phyloP scores from a whole-genome alignment of 768 basidiomycete species.

The Plicaturopsis crispa region DNA sequence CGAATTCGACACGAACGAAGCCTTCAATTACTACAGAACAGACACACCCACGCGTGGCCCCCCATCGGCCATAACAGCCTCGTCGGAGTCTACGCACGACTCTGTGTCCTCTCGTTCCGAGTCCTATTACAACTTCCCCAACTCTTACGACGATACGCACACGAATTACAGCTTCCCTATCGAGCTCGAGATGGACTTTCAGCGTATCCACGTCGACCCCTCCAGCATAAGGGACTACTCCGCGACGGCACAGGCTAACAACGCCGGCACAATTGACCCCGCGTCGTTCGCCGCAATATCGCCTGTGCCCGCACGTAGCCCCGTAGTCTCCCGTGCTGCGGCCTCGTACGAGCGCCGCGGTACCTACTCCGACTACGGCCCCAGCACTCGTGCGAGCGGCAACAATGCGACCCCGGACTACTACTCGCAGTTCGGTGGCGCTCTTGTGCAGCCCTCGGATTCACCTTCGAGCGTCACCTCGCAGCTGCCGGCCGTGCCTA shows the following conservation, averaged over 20 bases:
- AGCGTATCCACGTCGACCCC: conserved; percentile 47
- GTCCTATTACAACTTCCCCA: conserved; percentile 59
- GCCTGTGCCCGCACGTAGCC: conserved; percentile 49
- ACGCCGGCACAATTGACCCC: conserved; percentile 44
- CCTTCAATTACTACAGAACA: conserved; percentile 56
- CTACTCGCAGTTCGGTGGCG: conserved; percentile 25
- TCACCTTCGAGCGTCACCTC: conserved; percentile 50
- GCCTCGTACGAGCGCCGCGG: conserved; percentile 34
- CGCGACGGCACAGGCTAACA: conserved; percentile 20
- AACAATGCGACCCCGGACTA: conserved; percentile 44
- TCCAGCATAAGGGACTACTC: conserved; percentile 15
- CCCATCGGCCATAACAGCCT: conserved; percentile 72
- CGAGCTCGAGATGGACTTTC: conserved; percentile 71
- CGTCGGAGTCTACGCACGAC: conserved; percentile 71
- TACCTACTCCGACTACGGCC: conserved; percentile 64
- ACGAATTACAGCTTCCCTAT: conserved; percentile 52
- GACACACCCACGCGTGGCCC: conserved; percentile 62
- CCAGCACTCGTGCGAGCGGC: conserved; percentile 35
- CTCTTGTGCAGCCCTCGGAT: conserved; percentile 36
- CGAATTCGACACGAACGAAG: conserved; percentile 56
- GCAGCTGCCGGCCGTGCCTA: conserved; percentile 37
- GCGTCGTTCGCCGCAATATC: conserved; percentile 52
- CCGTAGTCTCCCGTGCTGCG: conserved; percentile 30
- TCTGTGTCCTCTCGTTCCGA: conserved; percentile 62
- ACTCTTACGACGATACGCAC: conserved; percentile 40